Evolutionary conservation across 1,284 basidiomycete genomes (phyloP).

Genomic region (Puccinia novopanici): DNA sequence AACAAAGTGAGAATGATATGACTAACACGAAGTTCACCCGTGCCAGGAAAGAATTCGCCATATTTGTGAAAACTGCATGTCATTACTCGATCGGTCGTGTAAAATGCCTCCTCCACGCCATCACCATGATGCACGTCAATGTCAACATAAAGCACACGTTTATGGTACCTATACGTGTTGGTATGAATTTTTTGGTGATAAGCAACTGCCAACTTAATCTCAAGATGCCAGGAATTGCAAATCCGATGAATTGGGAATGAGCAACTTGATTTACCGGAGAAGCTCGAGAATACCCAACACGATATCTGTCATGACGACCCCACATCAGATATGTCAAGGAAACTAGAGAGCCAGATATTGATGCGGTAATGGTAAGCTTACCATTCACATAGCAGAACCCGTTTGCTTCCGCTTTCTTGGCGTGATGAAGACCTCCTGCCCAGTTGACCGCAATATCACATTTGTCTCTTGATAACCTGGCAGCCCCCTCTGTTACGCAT

Average conservation of each 20-base stretch:
- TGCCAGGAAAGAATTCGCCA: conserved; percentile 98
- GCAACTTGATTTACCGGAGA: conserved; percentile 66
- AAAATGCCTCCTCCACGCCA: conserved; percentile 98
- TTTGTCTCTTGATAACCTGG: conserved; percentile 89
- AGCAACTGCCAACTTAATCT: not conserved
- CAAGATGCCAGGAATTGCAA: not conserved
- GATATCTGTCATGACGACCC: conserved; percentile 69
- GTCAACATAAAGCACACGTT: conserved; percentile 94
- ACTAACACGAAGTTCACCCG: conserved; percentile 84
- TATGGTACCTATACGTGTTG: conserved; percentile 71
- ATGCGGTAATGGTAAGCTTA: conserved; percentile 56
- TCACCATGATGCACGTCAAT: conserved; percentile 99
- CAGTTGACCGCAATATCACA: conserved; percentile 99
- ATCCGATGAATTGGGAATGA: not conserved
- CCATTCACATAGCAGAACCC: conserved; percentile 99
- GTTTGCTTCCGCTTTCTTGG: conserved; percentile 97
- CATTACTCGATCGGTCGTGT: conserved; percentile 98
- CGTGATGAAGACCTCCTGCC: conserved; percentile 96
- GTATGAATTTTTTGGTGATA: not conserved
- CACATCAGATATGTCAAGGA: conserved; percentile 35
- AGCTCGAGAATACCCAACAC: conserved; percentile 95
- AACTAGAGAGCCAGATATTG: conserved; percentile 51
- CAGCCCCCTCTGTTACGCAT: conserved; percentile 79
- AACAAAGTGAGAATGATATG: conserved; percentile 17
- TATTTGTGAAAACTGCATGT: conserved; percentile 98